Evolutionary conservation across 192 early-diverging fungal genomes (phyloP), one percentile per base, ranked within the genome.

Genomic region (Backusella parvicylindrica): DNA sequence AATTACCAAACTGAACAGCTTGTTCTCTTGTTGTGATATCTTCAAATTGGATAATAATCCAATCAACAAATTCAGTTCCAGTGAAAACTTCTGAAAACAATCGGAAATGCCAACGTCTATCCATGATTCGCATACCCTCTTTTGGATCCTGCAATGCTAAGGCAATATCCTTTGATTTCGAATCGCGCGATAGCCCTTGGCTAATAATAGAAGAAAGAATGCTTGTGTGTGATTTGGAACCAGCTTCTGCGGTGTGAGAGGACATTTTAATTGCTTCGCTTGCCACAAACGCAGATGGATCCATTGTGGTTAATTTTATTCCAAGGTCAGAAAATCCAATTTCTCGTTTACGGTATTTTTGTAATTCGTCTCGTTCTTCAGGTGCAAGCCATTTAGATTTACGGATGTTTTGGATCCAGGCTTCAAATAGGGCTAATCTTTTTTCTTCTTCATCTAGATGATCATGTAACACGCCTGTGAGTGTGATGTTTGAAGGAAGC

Each of bases 31-130:
- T 91, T 13, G 88, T 83, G 50, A 97, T 86, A 63, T 94, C 92
- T 31, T 83, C 81, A 83, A 97, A 92, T 43, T 89, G 89, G 36
- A 81, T 77, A 53, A 97, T 82, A 32, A 96, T 76, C 96, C 96
- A 99, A 73, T 97, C 93, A 2, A 98, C 92, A 56, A 90, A 86
- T 71, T 98, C 95, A 49, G 84, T 89, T 26, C 97, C 96, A 37
- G 92, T 79, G 77, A 97, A 95, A 0, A 90, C 86, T 26, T 84
- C 81, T 40, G 85, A 83, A 78, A 94, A 96, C 36, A 92, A 74
- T 21, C 82, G 77, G 71, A 91, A 89, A 83, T 97, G 96, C 96
- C 97, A 99, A 32, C 93, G 88, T 21, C 92, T 86, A 74, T 95
- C 90, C 78, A 86, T 84, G 33, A 96, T 84, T 40, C 80, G 75